Percentiles rank a stretch among this genome's conserved stretches.
phyloP scores from a whole-genome alignment of 768 basidiomycete species.

The Trametes elegans region DNA sequence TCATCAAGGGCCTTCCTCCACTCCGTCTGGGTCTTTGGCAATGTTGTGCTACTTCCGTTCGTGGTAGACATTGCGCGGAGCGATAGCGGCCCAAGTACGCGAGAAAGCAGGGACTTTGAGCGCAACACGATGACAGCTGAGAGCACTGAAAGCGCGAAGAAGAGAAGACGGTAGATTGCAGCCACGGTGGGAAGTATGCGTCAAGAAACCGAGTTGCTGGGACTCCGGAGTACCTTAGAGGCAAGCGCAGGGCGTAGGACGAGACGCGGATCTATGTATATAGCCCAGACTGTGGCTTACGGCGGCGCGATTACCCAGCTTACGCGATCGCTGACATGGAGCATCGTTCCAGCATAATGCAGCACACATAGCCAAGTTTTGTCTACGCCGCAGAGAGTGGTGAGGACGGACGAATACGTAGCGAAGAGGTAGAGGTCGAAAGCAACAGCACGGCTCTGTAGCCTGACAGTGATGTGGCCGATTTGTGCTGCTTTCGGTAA shows the following conservation, averaged over 20 bases:
- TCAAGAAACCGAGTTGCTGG: background rate
- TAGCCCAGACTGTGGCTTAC: slow-evolving; percentile 6
- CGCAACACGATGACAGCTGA: slow-evolving; percentile 17
- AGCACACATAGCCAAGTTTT: background rate
- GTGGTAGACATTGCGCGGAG: slow-evolving; percentile 18
- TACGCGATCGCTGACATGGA: slow-evolving; percentile 4
- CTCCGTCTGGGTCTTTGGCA: slow-evolving; percentile 38
- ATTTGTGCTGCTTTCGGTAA: background rate
- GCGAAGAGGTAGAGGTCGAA: slow-evolving; percentile 12
- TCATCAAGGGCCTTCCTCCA: slow-evolving; percentile 55
- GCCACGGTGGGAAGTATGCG: background rate
- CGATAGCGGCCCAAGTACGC: slow-evolving; percentile 9
- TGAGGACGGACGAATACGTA: too few species aligned
- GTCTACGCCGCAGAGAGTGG: background rate
- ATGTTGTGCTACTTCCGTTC: slow-evolving; percentile 1
- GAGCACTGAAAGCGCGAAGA: slow-evolving; percentile 12
- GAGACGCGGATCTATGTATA: background rate
- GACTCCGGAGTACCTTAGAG: background rate
- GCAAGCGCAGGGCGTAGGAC: background rate
- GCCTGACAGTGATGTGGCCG: background rate
- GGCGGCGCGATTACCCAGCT: slow-evolving; percentile 1
- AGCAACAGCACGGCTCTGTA: background rate
- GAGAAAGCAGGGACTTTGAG: slow-evolving; percentile 17
- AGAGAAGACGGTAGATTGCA: background rate
- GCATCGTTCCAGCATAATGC: background rate